Evolutionary conservation across 495 filamentous ascomycete species (phyloP).

Genomic region (Achaetomiella virescens): DNA sequence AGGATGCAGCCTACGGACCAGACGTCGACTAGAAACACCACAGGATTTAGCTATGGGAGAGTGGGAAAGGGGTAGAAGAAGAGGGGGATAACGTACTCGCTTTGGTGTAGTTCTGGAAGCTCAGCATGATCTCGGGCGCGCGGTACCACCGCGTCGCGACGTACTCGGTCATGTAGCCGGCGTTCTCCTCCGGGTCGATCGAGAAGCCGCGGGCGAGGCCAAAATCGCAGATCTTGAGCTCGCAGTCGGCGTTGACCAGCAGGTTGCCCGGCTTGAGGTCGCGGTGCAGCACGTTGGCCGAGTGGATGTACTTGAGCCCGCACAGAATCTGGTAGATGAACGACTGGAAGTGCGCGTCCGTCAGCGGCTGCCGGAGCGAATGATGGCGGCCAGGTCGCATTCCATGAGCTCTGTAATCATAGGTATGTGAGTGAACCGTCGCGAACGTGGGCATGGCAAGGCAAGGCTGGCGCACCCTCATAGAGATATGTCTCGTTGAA

Average conservation of each 20-base stretch:
- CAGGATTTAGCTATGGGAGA: constrained; percentile 6
- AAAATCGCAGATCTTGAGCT: constrained; percentile 99
- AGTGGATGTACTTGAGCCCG: constrained; percentile 97
- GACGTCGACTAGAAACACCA: constrained; percentile 66
- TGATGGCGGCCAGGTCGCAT: constrained; percentile 96
- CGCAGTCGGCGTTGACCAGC: constrained; percentile 96
- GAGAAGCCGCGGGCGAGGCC: constrained; percentile 94
- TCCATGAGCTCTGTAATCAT: constrained; percentile 84
- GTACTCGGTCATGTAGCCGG: constrained; percentile 99
- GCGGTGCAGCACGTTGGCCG: constrained; percentile 92
- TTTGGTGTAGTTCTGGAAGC: constrained; percentile 99
- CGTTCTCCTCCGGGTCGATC: constrained; percentile 95
- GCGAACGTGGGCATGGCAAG: not conserved
- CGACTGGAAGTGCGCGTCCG: constrained; percentile 92
- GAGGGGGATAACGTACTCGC: constrained; percentile 66
- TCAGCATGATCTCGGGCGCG: constrained; percentile 98
- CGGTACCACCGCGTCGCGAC: constrained; percentile 98
- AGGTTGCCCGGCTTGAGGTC: constrained; percentile 96
- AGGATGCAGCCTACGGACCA: constrained; percentile 99
- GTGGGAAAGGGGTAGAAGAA: not conserved
- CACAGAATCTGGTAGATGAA: constrained; percentile 95
- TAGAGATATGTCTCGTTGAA: constrained; percentile 99
- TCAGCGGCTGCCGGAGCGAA: constrained; percentile 89
- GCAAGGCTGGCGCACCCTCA: constrained; percentile 60
- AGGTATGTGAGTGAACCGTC: constrained; percentile 7